Conservation (phyloP, 164 flowering plant genomes). For the Akebia trifoliata region DNA sequence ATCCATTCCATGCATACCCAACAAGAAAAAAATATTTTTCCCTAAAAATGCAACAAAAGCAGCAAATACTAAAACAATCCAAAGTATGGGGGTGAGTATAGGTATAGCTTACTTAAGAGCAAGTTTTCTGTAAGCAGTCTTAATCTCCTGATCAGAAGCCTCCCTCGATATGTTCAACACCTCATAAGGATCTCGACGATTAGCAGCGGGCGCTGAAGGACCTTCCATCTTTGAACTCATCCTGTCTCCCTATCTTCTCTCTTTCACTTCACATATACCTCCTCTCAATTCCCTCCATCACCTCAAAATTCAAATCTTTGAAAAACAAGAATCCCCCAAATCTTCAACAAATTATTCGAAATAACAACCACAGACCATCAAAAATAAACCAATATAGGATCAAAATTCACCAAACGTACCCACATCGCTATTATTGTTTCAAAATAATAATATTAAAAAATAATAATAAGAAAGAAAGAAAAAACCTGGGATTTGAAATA, state of each 20-base stretch:
- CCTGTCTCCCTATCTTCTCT: slow-evolving; percentile 8
- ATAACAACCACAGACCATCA: slow-evolving; percentile 4
- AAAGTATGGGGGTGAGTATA: too few relatives aligned
- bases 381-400: not conserved
- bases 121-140: slow-evolving; percentile 84
- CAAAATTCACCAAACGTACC: not conserved
- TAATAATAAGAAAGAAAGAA: too few relatives aligned
- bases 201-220: slow-evolving; percentile 45
- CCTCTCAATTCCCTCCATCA: slow-evolving; percentile 6
- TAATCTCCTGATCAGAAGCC: slow-evolving; percentile 88
- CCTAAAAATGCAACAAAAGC: not conserved
- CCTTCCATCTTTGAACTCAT: slow-evolving; percentile 62
- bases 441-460: too few relatives aligned
- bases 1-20: too few relatives aligned
- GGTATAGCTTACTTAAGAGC: slow-evolving; percentile 83
- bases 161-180: slow-evolving; percentile 71
- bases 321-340: slow-evolving; percentile 6
- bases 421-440: too few relatives aligned
- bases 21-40: too few relatives aligned
- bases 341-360: slow-evolving; percentile 2
- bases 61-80: not conserved
- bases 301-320: not conserved
- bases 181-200: slow-evolving; percentile 91
- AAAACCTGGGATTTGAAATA: too few relatives aligned
- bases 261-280: not conserved